phyloP scores from a whole-genome alignment of 495 filamentous ascomycete genomes.

The Cercophora sp. region DNA sequence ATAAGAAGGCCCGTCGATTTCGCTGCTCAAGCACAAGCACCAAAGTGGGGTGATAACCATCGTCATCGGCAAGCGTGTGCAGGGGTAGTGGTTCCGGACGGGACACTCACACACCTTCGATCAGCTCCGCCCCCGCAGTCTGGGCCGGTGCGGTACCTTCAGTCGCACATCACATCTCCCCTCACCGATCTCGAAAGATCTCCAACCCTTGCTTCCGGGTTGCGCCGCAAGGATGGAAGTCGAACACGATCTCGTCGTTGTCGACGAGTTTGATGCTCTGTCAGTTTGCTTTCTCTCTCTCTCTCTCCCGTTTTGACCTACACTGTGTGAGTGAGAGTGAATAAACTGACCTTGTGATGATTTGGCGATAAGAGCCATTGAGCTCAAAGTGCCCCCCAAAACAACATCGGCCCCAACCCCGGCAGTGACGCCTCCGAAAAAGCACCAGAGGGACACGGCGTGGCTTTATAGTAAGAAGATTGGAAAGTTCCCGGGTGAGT shows the following conservation, averaged over 20 bases:
- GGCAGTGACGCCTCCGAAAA: neutral
- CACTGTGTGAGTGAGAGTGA: neutral
- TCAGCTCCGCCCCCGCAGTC: no score
- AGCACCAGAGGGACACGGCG: neutral
- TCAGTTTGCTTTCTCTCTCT: slow-evolving; percentile 21
- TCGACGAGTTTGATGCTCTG: slow-evolving; percentile 48
- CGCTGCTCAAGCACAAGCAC: no score
- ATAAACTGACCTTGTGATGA: neutral
- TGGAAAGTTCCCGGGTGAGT: slow-evolving; percentile 29
- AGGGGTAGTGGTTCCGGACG: no score
- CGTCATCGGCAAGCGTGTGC: no score
- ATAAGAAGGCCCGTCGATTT: no score
- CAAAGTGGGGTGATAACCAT: no score
- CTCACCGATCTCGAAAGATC: neutral
- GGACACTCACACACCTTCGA: no score
- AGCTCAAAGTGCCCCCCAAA: slow-evolving; percentile 14
- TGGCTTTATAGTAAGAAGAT: slow-evolving; percentile 9
- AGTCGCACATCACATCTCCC: no score
- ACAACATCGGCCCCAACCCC: neutral
- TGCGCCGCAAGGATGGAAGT: slow-evolving; percentile 18
- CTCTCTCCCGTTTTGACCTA: neutral
- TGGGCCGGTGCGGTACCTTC: no score
- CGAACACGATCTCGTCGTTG: slow-evolving; percentile 34
- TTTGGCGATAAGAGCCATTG: slow-evolving; percentile 13
- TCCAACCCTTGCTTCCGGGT: no score